Base-by-base conservation (phyloP, 2,329 filamentous ascomycete genomes). In the Fusarium mexicanum region DNA sequence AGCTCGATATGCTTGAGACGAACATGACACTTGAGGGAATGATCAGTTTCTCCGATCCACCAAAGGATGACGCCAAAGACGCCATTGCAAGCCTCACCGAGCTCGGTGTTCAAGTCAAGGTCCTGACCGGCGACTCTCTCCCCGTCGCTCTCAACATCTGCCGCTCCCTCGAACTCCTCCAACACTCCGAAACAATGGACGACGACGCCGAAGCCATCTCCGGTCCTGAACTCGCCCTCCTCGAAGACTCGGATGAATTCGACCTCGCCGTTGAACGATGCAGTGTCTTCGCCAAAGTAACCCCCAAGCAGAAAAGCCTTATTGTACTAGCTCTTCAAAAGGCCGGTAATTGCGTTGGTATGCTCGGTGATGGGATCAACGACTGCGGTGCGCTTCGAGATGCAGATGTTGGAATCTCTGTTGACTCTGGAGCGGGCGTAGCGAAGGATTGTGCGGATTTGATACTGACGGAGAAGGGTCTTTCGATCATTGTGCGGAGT, bases 401-500 rank as follows among this genome's bases (percentile, higher is more conserved):
- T 20, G 60, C 60, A 4, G 60, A 62, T 33, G 60, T 62, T 20
- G 60, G 60, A 24, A 62, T 62, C 20, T 62, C 60, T n/a, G 60
- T 62, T 29, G 60, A 62, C 1, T 62, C 60, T 22, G 60, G 60
- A 4, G 60, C 60, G 8, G 60, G 60, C 0, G 60, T 62, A 0
- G 60, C 60, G 1, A 62, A 62, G 14, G 60, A 62, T 18, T 62
- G 60, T 22, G 60, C 60, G 16, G 60, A 62, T 31, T 38, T 62
- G 50, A 62, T 62, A 17, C 8, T 62, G 20, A 62, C 60, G 8
- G 60, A 62, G 50, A 62, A 62, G 38, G 60, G 60, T 1, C 12
- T 62, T 0, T 62, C 60, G 2, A 62, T 62, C 5, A 58, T 62
- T 31, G 60, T 62, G 5, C 3, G 4, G 37, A 62, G 60, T 44